Evolutionary conservation across 2,329 filamentous ascomycete species (phyloP).

Genomic region (Tolypocladium tundrense): DNA sequence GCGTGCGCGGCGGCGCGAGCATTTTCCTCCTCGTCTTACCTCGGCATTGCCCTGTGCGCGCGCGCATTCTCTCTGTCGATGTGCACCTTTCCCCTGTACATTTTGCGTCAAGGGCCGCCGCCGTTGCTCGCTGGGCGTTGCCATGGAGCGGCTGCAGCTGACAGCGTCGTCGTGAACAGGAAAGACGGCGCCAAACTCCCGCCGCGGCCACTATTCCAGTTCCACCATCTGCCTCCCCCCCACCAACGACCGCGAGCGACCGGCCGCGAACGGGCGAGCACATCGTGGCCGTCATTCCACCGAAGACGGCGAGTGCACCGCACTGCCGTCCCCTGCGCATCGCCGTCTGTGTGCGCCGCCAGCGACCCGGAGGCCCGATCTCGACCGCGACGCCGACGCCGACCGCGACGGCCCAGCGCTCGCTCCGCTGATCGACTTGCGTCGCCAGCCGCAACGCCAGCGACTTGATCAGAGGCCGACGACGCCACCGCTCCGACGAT

Average conservation of each 20-base stretch:
- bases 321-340: not conserved
- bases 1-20: not conserved
- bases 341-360: not conserved
- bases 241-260: not conserved
- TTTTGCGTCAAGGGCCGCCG: not conserved
- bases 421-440: not conserved
- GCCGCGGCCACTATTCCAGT: not conserved
- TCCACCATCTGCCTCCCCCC: not conserved
- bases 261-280: not conserved
- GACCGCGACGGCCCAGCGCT: not conserved
- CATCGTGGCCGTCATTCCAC: not conserved
- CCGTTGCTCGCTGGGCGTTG: not conserved
- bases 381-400: not conserved
- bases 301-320: not conserved
- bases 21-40: not conserved
- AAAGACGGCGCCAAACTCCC: not conserved
- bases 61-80: not conserved
- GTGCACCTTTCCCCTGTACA: not conserved
- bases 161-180: not conserved
- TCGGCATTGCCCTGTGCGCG: not conserved
- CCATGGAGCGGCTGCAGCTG: not conserved
- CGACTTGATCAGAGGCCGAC: not conserved
- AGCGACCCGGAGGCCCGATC: not conserved
- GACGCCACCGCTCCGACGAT: slow-evolving; percentile 3
- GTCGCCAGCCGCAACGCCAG: not conserved